Evolutionary conservation across 2,329 filamentous ascomycete genomes (phyloP), one percentile per base, ranked within the genome.

Genomic region (Sporothrix pseudoabietina): DNA sequence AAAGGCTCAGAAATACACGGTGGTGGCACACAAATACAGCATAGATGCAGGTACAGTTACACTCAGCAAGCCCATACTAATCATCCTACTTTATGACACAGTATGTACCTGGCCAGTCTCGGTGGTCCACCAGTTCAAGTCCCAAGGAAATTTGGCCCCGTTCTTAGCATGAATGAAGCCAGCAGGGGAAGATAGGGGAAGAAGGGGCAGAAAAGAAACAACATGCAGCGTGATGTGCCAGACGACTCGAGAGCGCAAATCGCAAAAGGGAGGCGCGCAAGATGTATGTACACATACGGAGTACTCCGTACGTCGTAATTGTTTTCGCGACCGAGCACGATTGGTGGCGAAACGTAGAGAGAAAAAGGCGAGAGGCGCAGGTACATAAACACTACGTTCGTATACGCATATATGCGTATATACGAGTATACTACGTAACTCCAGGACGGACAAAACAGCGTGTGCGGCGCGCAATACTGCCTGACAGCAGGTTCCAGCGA

Each of bases 161-260:
- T 72, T 66, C 49, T 52, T 73, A 59, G 71, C 71, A 72, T 72
- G 52, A 72, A 66, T 35, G 32, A 49, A 22, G 14, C 49, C 19
- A 35, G 9, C 61, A 68, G 71, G 61, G 52, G 47, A 39, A 5
- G n/a, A 65, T 41, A 54, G 54, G 57, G 57, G 70, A 4, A 65
- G 47, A 41, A 35, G 30, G 57, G 30, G n/a, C n/a, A 32, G 61
- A 49, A 7, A 1, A 8, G 35, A 47, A 8, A 47, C 14, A 26
- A 47, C 57, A 39, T 30, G 4, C 57, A 12, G n/a, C 35, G 2
- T 4, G 39, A 4, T 7, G 57, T n/a, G 26, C 1, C 19, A 41
- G 57, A 4, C 3, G 30, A 19, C 14, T 32, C 26, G 26, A 57
- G 16, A 57, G 55, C 26, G 55, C 14, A 9, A 32, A 32, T 57